Conservation (phyloP, 192 early-diverging fungal species). For the Haplosporangium gracile region DNA sequence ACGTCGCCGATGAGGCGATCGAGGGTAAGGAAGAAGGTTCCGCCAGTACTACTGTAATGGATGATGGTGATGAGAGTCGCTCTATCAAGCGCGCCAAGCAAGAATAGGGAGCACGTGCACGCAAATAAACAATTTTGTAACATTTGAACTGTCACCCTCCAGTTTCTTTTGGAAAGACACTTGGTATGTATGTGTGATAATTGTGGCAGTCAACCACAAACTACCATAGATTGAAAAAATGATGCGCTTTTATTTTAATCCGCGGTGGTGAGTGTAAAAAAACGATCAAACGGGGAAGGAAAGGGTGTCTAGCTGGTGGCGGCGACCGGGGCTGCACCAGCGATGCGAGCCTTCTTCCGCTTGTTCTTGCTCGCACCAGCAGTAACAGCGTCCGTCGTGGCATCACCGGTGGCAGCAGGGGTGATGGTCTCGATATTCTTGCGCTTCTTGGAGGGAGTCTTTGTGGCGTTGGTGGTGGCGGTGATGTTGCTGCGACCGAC, state of each 20-base stretch:
- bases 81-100: constrained; percentile 14
- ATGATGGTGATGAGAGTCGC: not conserved
- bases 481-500: not conserved
- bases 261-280: too few relatives aligned
- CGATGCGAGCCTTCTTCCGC: not conserved
- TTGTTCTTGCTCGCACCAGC: not conserved
- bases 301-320: not conserved
- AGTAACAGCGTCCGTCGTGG: not conserved
- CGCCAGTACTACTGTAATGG: not conserved
- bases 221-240: too few relatives aligned
- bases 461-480: not conserved
- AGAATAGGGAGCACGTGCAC: not conserved
- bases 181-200: too few relatives aligned
- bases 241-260: too few relatives aligned
- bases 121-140: not conserved
- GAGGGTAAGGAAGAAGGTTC: not conserved
- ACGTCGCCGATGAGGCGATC: not conserved
- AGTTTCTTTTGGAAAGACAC: too few relatives aligned
- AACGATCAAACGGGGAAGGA: too few relatives aligned
- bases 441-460: not conserved
- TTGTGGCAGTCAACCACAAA: too few relatives aligned
- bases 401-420: not conserved
- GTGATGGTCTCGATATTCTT: not conserved
- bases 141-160: too few relatives aligned
- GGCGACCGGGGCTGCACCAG: not conserved